phyloP scores from a whole-genome alignment of 495 filamentous ascomycete species.

The Sphaerosporella brunnea region DNA sequence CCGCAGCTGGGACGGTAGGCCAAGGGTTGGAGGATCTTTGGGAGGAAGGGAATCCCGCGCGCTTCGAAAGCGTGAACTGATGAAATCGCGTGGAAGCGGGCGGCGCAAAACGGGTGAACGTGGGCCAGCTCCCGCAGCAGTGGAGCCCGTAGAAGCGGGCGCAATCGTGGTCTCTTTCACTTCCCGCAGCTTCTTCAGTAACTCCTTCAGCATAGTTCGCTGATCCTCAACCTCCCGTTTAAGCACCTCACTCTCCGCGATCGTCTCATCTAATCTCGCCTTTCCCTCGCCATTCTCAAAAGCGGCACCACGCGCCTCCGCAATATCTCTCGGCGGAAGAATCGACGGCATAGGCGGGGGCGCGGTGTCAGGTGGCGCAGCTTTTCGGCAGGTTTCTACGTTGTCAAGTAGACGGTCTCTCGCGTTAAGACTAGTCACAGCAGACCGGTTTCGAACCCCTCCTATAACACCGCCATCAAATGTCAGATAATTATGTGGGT shows the following conservation, averaged over 20 bases:
- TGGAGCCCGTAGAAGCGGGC: background rate
- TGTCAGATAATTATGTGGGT: background rate
- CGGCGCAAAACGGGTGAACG: background rate
- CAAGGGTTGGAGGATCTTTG: slow-evolving; percentile 16
- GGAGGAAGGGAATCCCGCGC: slow-evolving; percentile 11
- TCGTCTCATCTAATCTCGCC: slow-evolving; percentile 11
- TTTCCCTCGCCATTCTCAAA: slow-evolving; percentile 10
- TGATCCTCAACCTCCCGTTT: slow-evolving; percentile 19
- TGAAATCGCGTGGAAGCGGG: background rate
- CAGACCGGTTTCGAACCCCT: slow-evolving; percentile 66
- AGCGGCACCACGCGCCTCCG: slow-evolving; percentile 19
- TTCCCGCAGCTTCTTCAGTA: slow-evolving; percentile 13
- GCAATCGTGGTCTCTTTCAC: background rate
- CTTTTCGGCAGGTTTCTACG: slow-evolving; percentile 29
- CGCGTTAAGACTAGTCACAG: slow-evolving; percentile 60
- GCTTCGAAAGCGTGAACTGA: background rate
- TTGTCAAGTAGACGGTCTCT: slow-evolving; percentile 59
- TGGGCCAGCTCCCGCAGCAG: background rate
- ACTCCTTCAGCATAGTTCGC: slow-evolving; percentile 15
- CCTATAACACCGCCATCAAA: slow-evolving; percentile 25
- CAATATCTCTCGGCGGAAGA: slow-evolving; percentile 12
- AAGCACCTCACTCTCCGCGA: slow-evolving; percentile 10
- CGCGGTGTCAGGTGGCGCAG: slow-evolving; percentile 9
- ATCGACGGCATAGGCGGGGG: slow-evolving; percentile 17
- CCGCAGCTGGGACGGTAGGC: slow-evolving; percentile 10